Conservation (phyloP, 148 eudicot genomes). For the Heliamphora exappendiculata region DNA sequence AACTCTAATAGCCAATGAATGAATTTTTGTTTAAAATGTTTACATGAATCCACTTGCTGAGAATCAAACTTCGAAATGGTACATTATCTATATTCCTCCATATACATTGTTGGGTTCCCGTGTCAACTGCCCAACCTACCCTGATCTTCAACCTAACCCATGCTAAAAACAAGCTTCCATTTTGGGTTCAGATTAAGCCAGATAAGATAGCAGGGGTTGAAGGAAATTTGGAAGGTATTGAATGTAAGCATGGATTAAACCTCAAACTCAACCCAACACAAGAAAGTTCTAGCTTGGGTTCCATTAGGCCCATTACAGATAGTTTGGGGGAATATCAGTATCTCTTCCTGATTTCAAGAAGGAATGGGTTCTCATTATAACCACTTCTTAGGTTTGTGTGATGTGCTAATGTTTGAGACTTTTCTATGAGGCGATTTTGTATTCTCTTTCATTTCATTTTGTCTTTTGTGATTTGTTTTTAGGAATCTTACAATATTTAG, state of each 20-base stretch:
- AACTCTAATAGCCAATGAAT: neutral
- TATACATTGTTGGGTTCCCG: neutral
- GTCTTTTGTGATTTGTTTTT: too few relatives aligned
- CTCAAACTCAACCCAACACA: neutral
- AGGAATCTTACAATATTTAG: too few relatives aligned
- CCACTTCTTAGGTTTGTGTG: neutral
- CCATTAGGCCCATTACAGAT: neutral
- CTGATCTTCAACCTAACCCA: neutral
- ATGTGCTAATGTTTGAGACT: too few relatives aligned
- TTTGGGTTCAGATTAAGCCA: neutral
- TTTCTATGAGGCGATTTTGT: too few relatives aligned
- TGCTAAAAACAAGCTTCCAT: neutral
- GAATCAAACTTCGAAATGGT: neutral
- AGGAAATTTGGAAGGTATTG: neutral
- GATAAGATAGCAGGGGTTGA: neutral
- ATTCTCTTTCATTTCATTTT: too few relatives aligned
- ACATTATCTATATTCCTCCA: neutral
- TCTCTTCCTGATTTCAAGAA: neutral
- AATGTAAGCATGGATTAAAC: neutral
- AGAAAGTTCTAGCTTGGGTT: neutral
- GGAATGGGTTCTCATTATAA: neutral
- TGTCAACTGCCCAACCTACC: neutral
- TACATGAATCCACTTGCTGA: neutral
- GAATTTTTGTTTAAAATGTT: neutral
- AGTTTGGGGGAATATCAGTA: neutral